Conservation (phyloP, 2,329 filamentous ascomycete species). For the Talaromyces sp. region DNA sequence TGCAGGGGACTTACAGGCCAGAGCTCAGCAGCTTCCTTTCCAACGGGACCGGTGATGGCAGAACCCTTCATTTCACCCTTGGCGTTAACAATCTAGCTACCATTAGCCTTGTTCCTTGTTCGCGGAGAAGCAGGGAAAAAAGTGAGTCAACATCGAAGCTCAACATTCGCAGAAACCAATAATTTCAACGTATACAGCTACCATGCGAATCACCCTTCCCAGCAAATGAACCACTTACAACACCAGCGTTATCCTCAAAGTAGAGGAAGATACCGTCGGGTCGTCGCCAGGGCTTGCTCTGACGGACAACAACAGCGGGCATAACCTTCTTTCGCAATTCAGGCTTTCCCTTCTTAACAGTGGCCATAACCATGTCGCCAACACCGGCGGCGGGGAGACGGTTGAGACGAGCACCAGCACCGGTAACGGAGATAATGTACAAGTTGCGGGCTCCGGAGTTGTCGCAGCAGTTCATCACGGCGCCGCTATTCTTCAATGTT, state of each 20-base stretch:
- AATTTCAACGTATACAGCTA: background rate
- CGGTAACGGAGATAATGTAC: constrained; percentile 99
- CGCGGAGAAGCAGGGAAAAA: background rate
- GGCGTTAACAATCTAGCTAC: constrained; percentile 96
- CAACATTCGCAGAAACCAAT: background rate
- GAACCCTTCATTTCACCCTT: constrained; percentile 99
- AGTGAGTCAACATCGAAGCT: background rate
- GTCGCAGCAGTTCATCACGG: constrained; percentile 99
- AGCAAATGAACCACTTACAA: constrained; percentile 61
- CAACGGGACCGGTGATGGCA: constrained; percentile 97
- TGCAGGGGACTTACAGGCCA: constrained; percentile 73
- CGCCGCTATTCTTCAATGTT: constrained; percentile 62
- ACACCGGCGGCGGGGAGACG: constrained; percentile 95
- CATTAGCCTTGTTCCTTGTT: background rate
- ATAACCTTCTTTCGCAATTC: constrained; percentile 99
- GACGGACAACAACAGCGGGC: constrained; percentile 97
- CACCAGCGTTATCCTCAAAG: constrained; percentile 99
- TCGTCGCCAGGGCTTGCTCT: constrained; percentile 99
- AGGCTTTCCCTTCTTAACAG: constrained; percentile 99
- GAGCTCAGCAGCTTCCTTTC: constrained; percentile 99
- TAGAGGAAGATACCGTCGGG: constrained; percentile 98
- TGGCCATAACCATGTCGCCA: constrained; percentile 99
- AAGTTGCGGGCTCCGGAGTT: constrained; percentile 98
- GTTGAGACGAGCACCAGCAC: constrained; percentile 96
- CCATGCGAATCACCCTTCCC: background rate